Conservation (phyloP, 768 basidiomycete species). For the Tylopilus sp. region DNA sequence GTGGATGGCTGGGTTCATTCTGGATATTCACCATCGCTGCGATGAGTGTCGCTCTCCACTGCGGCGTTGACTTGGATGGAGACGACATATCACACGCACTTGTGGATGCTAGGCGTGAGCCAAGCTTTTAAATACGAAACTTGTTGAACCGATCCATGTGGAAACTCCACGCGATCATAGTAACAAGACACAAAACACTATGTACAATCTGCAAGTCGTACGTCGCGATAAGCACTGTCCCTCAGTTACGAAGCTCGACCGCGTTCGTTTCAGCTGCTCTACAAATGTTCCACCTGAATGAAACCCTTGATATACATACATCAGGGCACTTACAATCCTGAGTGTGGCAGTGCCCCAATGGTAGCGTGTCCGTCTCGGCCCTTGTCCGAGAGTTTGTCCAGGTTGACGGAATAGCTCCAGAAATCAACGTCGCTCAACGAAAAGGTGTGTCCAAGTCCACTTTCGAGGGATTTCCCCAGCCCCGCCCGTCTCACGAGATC, state of each 20-base stretch:
- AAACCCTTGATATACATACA: background rate
- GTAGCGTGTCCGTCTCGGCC: background rate
- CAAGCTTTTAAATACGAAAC: background rate
- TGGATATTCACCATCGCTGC: slow-evolving; percentile 5
- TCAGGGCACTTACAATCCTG: background rate
- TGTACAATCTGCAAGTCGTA: background rate
- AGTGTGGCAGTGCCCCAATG: background rate
- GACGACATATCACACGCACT: too few species aligned
- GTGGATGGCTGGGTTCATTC: slow-evolving; percentile 46
- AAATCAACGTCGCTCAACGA: slow-evolving; percentile 53
- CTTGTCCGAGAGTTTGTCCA: slow-evolving; percentile 1
- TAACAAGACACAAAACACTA: background rate
- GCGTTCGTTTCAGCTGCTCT: too few species aligned
- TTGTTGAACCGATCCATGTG: too few species aligned
- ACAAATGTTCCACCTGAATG: background rate
- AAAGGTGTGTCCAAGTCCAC: slow-evolving; percentile 22
- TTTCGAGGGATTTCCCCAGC: slow-evolving; percentile 32
- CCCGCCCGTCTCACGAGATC: slow-evolving; percentile 48
- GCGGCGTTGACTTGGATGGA: background rate
- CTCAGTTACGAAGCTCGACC: too few species aligned
- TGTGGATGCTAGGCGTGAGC: background rate
- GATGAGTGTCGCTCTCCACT: slow-evolving; percentile 1
- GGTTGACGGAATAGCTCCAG: slow-evolving; percentile 55
- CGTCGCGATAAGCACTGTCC: too few species aligned
- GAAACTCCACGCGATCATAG: too few species aligned